Percentiles rank a stretch among this genome's conserved stretches.
Evolutionary conservation across 2,329 filamentous ascomycete species (phyloP).

Genomic region (Nigrospora osmanthi): DNA sequence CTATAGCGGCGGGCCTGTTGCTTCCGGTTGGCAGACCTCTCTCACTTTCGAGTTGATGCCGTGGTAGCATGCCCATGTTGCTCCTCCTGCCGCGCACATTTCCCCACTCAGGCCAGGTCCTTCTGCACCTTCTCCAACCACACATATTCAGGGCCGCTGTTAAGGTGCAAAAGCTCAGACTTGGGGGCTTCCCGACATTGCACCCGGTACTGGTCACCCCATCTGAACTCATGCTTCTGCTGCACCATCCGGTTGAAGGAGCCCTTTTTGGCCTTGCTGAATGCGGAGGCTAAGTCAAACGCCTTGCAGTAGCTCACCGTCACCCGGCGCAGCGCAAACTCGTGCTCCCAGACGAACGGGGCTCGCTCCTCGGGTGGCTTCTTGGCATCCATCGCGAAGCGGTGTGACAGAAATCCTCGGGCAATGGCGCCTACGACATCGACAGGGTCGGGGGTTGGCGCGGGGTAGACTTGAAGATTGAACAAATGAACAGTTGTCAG

Average conservation of each 20-base stretch:
- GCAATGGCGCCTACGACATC: neutral
- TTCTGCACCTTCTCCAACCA: neutral
- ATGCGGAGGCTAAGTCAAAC: slow-evolving; percentile 3
- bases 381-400: neutral
- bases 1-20: too few relatives aligned
- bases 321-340: neutral
- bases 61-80: too few relatives aligned
- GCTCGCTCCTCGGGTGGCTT: neutral
- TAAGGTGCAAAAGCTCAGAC: neutral
- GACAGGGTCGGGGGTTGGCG: neutral
- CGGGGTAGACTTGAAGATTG: neutral
- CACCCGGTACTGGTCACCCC: neutral
- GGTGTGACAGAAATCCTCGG: neutral
- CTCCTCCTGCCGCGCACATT: too few relatives aligned
- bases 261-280: neutral
- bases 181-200: neutral
- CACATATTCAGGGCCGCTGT: neutral
- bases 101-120: neutral
- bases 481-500: neutral
- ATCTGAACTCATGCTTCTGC: neutral
- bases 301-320: neutral
- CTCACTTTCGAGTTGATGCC: too few relatives aligned
- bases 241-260: neutral
- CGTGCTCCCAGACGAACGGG: slow-evolving; percentile 3
- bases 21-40: too few relatives aligned